Conservation (phyloP, 208 protist genomes). For the Leishmania guyanensis region DNA sequence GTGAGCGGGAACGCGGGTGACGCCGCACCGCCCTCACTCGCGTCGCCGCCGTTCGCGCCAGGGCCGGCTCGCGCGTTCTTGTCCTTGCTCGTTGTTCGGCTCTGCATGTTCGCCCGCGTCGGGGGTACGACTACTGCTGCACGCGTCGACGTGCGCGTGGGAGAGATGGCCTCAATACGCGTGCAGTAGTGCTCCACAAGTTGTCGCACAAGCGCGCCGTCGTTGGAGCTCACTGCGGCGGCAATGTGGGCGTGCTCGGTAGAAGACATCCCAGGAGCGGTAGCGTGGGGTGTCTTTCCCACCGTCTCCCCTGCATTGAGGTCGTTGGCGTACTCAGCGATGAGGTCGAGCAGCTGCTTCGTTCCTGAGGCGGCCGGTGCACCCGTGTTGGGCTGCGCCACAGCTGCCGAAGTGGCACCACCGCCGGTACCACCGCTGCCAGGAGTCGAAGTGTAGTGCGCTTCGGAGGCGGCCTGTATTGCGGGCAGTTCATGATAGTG, state of each 20-base stretch:
- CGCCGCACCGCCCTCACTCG: neutral
- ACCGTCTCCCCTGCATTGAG: neutral
- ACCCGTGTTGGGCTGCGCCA: neutral
- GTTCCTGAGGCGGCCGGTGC: neutral
- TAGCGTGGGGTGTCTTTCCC: neutral
- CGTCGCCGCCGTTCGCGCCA: neutral
- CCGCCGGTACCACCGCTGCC: neutral
- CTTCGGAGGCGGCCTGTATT: slow-evolving; percentile 21
- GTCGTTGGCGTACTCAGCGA: slow-evolving; percentile 20
- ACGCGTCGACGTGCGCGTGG: neutral
- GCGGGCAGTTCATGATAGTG: slow-evolving; percentile 29
- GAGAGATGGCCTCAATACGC: slow-evolving; percentile 2
- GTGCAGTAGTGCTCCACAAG: slow-evolving; percentile 50
- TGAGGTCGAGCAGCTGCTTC: slow-evolving; percentile 8
- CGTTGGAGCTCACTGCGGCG: slow-evolving; percentile 49
- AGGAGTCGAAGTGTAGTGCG: neutral
- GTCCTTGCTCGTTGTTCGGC: neutral
- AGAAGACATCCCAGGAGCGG: slow-evolving; percentile 15
- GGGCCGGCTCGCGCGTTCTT: neutral
- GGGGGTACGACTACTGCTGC: slow-evolving; percentile 1
- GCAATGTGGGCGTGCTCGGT: slow-evolving; percentile 32
- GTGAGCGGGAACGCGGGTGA: neutral
- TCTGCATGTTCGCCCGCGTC: slow-evolving; percentile 3
- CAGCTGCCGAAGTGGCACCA: neutral
- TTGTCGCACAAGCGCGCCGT: slow-evolving; percentile 52